phyloP scores from a whole-genome alignment of 192 early-diverging fungal species.

The Entomortierella chlamydospora region DNA sequence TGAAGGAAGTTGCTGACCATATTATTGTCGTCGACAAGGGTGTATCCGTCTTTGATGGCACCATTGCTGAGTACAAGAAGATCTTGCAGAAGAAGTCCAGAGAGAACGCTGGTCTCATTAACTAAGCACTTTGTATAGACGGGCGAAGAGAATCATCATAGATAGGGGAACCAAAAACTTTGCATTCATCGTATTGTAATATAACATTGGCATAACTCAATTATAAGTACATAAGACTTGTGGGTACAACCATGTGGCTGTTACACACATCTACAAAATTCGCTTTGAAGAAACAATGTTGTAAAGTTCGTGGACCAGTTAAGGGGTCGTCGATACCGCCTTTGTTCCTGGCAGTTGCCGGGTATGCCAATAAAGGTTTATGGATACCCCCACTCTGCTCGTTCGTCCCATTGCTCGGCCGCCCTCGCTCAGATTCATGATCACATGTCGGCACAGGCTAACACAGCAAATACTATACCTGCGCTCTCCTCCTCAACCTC shows the following conservation, averaged over 20 bases:
- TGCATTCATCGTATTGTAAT: too few species aligned
- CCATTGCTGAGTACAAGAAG: constrained; percentile 94
- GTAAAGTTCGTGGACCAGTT: too few species aligned
- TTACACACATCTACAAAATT: too few species aligned
- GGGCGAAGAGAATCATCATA: too few species aligned
- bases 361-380: background rate
- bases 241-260: too few species aligned
- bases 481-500: background rate
- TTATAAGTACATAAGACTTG: too few species aligned
- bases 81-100: constrained; percentile 65
- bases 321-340: too few species aligned
- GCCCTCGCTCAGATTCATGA: constrained; percentile 5
- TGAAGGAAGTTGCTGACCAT: constrained; percentile 94
- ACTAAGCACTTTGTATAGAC: constrained; percentile 10
- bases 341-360: too few species aligned
- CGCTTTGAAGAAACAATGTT: too few species aligned
- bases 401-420: background rate
- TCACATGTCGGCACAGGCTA: constrained; percentile 11
- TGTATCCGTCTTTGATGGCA: constrained; percentile 80
- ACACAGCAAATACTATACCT: background rate
- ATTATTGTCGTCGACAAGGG: constrained; percentile 91
- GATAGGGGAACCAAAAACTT: too few species aligned
- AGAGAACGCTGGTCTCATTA: constrained; percentile 52
- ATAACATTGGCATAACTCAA: too few species aligned
- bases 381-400: background rate